phyloP scores from a whole-genome alignment of 2,329 filamentous ascomycete species.

The Penicillium sp. region DNA sequence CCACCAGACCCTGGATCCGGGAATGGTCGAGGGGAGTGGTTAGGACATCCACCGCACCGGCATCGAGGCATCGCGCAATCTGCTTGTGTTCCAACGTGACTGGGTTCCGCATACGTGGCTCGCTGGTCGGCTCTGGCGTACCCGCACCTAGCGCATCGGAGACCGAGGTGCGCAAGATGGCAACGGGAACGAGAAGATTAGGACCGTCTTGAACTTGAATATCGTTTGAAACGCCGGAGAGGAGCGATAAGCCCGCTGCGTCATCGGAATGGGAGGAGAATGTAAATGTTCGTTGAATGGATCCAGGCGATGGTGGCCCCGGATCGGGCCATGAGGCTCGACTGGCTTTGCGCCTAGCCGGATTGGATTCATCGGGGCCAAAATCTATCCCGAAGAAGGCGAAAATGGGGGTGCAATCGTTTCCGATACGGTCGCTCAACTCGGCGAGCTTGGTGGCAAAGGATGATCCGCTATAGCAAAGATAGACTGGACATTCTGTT shows the following conservation, averaged over 20 bases:
- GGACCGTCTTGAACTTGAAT: slow-evolving; percentile 47
- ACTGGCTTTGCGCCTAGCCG: slow-evolving; percentile 28
- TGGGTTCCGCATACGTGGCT: slow-evolving; percentile 28
- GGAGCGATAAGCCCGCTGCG: slow-evolving; percentile 45
- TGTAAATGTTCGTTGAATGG: slow-evolving; percentile 37
- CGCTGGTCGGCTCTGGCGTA: slow-evolving; percentile 11
- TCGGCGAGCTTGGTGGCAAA: slow-evolving; percentile 51
- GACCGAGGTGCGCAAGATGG: slow-evolving; percentile 37
- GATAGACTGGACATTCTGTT: slow-evolving; percentile 45
- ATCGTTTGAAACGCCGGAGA: slow-evolving; percentile 47
- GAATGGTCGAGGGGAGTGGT: slow-evolving; percentile 70
- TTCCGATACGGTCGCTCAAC: slow-evolving; percentile 43
- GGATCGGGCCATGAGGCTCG: slow-evolving; percentile 29
- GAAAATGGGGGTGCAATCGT: slow-evolving; percentile 49
- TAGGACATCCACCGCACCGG: slow-evolving; percentile 80
- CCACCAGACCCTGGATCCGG: slow-evolving; percentile 66
- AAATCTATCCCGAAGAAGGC: slow-evolving; percentile 51
- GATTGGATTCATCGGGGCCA: slow-evolving; percentile 34
- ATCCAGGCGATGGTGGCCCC: slow-evolving; percentile 29
- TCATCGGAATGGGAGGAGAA: slow-evolving; percentile 43
- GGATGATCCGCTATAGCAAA: slow-evolving; percentile 49
- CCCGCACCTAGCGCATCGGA: slow-evolving; percentile 13
- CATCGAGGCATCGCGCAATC: slow-evolving; percentile 70
- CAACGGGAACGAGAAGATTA: slow-evolving; percentile 47
- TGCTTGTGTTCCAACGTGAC: slow-evolving; percentile 44